A percentile compares a stretch with the other conserved stretches of the same genome.
phyloP scores from a whole-genome alignment of 768 basidiomycete species.

The Tylopilus plumbeoviolaceoides region DNA sequence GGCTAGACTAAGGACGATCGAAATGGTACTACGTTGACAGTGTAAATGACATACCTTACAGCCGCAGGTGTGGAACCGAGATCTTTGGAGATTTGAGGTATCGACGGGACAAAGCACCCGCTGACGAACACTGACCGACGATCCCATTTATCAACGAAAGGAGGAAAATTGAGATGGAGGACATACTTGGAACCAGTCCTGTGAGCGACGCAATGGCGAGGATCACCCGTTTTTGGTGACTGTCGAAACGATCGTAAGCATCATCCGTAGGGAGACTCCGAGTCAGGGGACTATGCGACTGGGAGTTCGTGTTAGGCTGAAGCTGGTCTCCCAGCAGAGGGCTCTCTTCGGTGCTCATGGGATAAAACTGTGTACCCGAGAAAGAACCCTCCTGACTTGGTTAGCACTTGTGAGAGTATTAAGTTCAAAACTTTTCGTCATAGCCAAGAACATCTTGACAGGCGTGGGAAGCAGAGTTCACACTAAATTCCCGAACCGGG shows the following conservation, averaged over 20 bases:
- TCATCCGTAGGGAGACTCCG: constrained; percentile 19
- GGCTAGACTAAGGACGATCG: constrained; percentile 34
- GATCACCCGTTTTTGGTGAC: constrained; percentile 47
- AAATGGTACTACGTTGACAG: background rate
- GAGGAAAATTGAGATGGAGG: background rate
- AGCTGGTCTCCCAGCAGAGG: constrained; percentile 19
- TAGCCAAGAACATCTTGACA: background rate
- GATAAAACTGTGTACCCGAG: background rate
- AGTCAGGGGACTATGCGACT: background rate
- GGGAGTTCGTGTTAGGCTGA: background rate
- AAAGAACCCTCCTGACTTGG: background rate
- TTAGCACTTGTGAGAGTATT: background rate
- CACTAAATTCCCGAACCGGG: no score
- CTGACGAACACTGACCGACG: constrained; percentile 55
- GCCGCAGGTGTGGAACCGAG: constrained; percentile 51
- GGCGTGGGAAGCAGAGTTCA: background rate
- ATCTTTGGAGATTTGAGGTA: constrained; percentile 69
- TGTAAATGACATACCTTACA: constrained; percentile 42
- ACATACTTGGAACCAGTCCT: constrained; percentile 60
- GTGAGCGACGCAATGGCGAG: constrained; percentile 54
- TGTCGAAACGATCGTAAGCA: constrained; percentile 59
- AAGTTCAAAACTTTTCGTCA: background rate
- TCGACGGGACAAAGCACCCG: constrained; percentile 68
- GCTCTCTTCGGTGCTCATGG: constrained; percentile 28
- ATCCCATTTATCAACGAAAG: background rate